Conservation (phyloP, 108 stramenopile genomes). For the Craspedostauros australis region DNA sequence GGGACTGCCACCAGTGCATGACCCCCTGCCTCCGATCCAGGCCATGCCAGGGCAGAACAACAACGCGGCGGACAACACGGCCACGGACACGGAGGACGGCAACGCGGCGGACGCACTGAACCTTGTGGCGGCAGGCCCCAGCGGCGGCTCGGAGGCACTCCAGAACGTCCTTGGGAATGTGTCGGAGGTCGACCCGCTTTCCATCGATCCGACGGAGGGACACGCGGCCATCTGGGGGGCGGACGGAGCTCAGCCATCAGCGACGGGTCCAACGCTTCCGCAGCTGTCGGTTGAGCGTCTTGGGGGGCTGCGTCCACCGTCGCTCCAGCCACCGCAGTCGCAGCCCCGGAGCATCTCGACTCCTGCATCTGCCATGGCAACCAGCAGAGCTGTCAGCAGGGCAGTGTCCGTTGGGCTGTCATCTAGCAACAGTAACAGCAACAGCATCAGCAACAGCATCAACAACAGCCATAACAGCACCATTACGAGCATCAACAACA, state of each 20-base stretch:
- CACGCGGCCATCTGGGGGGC: conserved; percentile 8
- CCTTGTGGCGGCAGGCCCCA: conserved; percentile 9
- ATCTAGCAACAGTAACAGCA: conserved; percentile 8
- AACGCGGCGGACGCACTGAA: background rate
- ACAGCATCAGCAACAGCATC: no score
- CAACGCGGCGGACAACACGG: background rate
- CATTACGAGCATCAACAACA: no score
- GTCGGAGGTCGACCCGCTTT: conserved; percentile 47
- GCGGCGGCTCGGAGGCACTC: background rate
- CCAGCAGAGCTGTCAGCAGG: conserved; percentile 1
- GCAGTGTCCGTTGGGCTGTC: no score
- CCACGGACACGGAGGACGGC: conserved; percentile 1
- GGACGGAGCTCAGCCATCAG: background rate
- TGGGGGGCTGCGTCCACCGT: background rate
- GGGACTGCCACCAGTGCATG: conserved; percentile 30
- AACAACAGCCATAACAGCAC: no score
- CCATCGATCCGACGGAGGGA: conserved; percentile 54
- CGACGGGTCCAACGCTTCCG: background rate
- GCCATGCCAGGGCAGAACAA: conserved; percentile 13
- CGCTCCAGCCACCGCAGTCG: background rate
- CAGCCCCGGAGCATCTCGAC: background rate
- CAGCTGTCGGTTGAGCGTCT: conserved; percentile 12
- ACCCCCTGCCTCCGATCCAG: conserved; percentile 24
- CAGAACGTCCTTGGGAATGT: conserved; percentile 4
- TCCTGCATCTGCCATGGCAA: background rate